Conservation (phyloP, 331 rosid genomes). For the Malus hybrid region DNA sequence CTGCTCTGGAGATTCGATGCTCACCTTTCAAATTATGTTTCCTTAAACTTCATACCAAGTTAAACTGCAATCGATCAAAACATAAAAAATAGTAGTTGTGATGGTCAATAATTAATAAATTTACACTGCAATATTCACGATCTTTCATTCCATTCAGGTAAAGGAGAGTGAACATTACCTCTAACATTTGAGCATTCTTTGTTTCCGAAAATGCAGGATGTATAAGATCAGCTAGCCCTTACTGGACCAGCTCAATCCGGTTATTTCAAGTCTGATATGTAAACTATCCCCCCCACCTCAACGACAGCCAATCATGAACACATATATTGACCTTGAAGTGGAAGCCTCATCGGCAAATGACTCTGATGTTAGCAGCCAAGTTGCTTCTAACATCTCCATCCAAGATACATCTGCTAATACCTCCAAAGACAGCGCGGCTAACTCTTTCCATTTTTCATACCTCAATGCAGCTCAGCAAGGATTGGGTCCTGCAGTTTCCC, state of each 20-base stretch:
- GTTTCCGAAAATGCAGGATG: background rate
- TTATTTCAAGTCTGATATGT: conserved; percentile 17
- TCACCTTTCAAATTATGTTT: background rate
- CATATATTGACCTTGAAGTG: conserved; percentile 59
- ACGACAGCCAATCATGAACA: conserved; percentile 41
- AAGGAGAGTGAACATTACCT: background rate
- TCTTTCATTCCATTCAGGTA: background rate
- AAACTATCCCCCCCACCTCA: conserved; percentile 2
- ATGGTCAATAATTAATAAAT: background rate
- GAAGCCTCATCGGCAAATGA: conserved; percentile 59
- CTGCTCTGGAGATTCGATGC: background rate
- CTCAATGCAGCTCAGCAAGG: conserved; percentile 16
- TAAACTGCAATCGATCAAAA: background rate
- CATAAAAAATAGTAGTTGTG: background rate
- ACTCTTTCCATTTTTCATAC: conserved; percentile 20
- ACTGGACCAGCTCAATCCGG: conserved; percentile 6
- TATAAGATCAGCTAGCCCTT: background rate
- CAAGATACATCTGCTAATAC: background rate
- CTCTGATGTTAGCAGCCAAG: conserved; percentile 73
- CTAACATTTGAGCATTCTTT: background rate
- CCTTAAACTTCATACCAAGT: background rate
- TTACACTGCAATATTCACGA: background rate
- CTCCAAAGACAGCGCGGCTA: conserved; percentile 33
- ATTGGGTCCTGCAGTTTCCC: conserved; percentile 29
- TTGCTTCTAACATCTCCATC: conserved; percentile 43